Conservation (phyloP, 495 filamentous ascomycete genomes). For the Penicillium paxilli region DNA sequence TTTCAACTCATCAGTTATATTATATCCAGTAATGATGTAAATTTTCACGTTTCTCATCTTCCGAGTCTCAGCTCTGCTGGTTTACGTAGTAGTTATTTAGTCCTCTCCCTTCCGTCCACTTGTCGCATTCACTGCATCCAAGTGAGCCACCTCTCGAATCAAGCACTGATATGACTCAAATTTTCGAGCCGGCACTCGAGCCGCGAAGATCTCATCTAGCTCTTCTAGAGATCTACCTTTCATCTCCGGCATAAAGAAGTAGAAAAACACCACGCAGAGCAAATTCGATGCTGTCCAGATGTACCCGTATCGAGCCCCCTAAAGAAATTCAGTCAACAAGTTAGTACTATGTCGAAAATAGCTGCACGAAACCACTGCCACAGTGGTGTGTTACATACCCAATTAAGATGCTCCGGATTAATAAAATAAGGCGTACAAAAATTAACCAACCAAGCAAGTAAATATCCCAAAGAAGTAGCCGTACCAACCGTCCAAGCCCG, state of each 20-base stretch:
- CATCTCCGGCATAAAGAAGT: conserved; percentile 54
- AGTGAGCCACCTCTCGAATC: conserved; percentile 12
- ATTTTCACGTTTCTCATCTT: neutral
- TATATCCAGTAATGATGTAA: neutral
- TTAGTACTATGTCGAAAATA: neutral
- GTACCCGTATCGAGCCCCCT: conserved; percentile 49
- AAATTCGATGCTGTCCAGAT: conserved; percentile 45
- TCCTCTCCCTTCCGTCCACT: neutral
- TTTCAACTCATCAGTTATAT: no score
- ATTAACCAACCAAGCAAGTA: conserved; percentile 53
- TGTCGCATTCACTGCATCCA: conserved; percentile 14
- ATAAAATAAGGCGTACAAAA: conserved; percentile 60
- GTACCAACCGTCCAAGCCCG: conserved; percentile 52
- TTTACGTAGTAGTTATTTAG: neutral
- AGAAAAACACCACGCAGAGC: conserved; percentile 45
- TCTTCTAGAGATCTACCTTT: conserved; percentile 52
- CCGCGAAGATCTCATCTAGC: conserved; percentile 51
- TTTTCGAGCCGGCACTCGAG: conserved; percentile 28
- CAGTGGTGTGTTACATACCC: conserved; percentile 43
- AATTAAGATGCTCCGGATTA: conserved; percentile 54
- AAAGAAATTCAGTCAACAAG: conserved; percentile 15
- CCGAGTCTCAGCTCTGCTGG: neutral
- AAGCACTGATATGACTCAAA: conserved; percentile 30
- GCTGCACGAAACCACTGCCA: no score
- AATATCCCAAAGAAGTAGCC: conserved; percentile 45